Percentiles rank a stretch among this genome's conserved stretches.
These are phyloP conservation scores for Debaryomyces tyrocola DNA, from an alignment of 805 yeast species.

Conservation along the genomic window DNA sequence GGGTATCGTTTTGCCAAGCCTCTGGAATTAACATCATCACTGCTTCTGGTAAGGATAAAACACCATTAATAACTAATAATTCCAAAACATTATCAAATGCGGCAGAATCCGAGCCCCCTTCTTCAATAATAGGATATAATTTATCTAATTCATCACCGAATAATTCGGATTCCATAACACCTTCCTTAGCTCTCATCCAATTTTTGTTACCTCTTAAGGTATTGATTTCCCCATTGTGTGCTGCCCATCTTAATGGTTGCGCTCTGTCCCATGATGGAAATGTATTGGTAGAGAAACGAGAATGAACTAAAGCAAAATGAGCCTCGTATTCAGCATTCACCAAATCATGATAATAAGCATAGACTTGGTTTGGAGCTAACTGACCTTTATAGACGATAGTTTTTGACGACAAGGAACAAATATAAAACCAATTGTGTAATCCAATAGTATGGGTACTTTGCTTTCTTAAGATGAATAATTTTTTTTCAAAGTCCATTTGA, in stretches of 20 bases:
- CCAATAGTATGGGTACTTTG: slow-evolving; percentile 90
- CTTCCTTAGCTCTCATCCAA: slow-evolving; percentile 99
- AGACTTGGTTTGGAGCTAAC: slow-evolving; percentile 94
- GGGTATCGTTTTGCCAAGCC: slow-evolving; percentile 89
- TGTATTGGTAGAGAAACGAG: slow-evolving; percentile 96
- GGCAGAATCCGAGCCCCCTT: slow-evolving; percentile 98
- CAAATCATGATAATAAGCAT: slow-evolving; percentile 90
- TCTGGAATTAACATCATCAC: slow-evolving; percentile 97
- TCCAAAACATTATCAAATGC: slow-evolving; percentile 96
- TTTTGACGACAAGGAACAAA: slow-evolving; percentile 84
- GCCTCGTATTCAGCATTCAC: slow-evolving; percentile 90
- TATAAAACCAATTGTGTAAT: slow-evolving; percentile 95
- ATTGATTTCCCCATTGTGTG: slow-evolving; percentile 98
- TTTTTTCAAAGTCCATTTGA: slow-evolving; percentile 73
- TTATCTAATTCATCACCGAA: slow-evolving; percentile 92
- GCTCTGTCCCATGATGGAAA: slow-evolving; percentile 99
- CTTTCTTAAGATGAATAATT: slow-evolving; percentile 82
- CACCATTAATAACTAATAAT: slow-evolving; percentile 87
- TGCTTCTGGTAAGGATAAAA: slow-evolving; percentile 90
- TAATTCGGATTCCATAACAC: slow-evolving; percentile 83
- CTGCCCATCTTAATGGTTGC: slow-evolving; percentile 95
- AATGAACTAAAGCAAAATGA: slow-evolving; percentile 94
- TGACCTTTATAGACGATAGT: slow-evolving; percentile 97
- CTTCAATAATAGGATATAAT: slow-evolving; percentile 93
- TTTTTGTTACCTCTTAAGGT: slow-evolving; percentile 96